Evolutionary conservation across 23 red algal genomes (phyloP).

Genomic region (Gracilaria gracilis): DNA sequence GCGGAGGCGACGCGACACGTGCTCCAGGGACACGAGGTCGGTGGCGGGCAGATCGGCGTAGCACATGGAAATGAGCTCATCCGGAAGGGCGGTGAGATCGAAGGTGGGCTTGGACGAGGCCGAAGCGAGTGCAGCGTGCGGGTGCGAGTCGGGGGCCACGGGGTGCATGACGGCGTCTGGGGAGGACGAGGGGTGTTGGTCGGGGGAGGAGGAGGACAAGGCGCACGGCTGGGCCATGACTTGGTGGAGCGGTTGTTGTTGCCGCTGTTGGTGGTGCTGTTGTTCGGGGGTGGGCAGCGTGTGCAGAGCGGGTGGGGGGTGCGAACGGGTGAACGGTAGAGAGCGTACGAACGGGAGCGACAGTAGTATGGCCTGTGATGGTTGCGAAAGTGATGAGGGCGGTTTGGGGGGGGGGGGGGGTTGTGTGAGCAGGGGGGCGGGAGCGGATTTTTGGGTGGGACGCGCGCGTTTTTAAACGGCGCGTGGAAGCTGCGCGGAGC

Average conservation of each 20-base stretch:
- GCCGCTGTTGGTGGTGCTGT: no score
- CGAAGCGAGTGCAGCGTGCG: not conserved
- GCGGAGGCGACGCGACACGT: constrained; percentile 74
- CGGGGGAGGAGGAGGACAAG: not conserved
- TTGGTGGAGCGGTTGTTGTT: no score
- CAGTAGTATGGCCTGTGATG: not conserved
- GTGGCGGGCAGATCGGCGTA: constrained; percentile 69
- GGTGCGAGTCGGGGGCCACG: not conserved
- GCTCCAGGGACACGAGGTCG: constrained; percentile 84
- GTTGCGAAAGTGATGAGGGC: not conserved
- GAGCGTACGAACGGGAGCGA: not conserved
- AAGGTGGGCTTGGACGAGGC: constrained; percentile 21
- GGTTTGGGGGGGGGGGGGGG: not conserved
- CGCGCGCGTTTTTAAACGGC: not conserved
- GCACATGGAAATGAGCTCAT: constrained; percentile 84
- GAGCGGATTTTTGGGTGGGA: not conserved
- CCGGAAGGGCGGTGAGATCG: constrained; percentile 78
- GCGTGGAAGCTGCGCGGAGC: not conserved
- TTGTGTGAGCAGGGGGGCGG: not conserved
- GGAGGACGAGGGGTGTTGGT: not conserved
- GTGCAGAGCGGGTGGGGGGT: not conserved
- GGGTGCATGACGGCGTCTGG: not conserved
- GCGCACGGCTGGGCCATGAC: not conserved
- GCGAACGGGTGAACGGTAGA: not conserved
- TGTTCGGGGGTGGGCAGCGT: not conserved